phyloP scores from a whole-genome alignment of 164 flowering plant species.

The Houttuynia cordata region DNA sequence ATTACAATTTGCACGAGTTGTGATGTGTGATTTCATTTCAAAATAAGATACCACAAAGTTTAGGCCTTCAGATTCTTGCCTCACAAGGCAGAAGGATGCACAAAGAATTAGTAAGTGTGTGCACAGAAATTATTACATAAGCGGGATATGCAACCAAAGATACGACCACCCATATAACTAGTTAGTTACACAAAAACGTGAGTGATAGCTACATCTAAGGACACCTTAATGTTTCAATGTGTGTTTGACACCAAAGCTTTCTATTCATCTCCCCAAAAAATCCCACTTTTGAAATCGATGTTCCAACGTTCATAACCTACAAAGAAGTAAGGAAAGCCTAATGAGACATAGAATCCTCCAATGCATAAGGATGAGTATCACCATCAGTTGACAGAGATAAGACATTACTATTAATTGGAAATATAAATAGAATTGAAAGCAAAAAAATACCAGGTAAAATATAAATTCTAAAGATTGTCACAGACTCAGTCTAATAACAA shows the following conservation, averaged over 20 bases:
- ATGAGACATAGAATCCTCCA: not conserved
- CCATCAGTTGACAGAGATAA: not conserved
- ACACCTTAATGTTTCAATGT: slow-evolving; percentile 84
- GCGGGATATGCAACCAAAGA: not conserved
- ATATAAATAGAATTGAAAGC: not conserved
- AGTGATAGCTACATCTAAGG: not conserved
- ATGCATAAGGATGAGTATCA: not conserved
- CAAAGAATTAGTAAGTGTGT: no score
- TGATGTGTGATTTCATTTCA: no score
- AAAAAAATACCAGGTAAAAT: not conserved
- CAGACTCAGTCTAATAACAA: not conserved
- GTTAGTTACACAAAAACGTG: not conserved
- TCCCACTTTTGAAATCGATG: slow-evolving; percentile 81
- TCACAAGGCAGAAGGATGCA: no score
- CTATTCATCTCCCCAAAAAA: slow-evolving; percentile 56
- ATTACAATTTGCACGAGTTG: no score
- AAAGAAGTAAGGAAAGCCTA: not conserved
- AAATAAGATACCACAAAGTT: no score
- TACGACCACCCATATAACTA: not conserved
- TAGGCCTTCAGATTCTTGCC: no score
- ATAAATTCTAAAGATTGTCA: not conserved
- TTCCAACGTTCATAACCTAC: slow-evolving; percentile 89
- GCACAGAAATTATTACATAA: no score
- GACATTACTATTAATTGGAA: not conserved
- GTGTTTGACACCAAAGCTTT: slow-evolving; percentile 86